A percentile compares a stretch with the other conserved stretches of the same genome.
Evolutionary conservation across 2,329 filamentous ascomycete genomes (phyloP).

Genomic region (Fusarium odoratissimum): DNA sequence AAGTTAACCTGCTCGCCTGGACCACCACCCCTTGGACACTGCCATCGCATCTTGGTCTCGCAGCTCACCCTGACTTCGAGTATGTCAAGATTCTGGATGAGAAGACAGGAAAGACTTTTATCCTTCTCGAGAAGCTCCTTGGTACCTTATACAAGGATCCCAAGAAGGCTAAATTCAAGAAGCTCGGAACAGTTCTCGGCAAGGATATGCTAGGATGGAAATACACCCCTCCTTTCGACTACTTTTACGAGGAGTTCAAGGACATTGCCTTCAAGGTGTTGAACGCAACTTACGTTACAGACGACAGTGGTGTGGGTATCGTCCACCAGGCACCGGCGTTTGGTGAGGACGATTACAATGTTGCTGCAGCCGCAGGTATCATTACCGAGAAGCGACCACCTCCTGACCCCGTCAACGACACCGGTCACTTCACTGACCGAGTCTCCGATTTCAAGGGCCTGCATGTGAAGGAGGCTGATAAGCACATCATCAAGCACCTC

Average conservation of each 20-base stretch:
- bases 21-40: constrained; percentile 91
- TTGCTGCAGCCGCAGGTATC: constrained; percentile 80
- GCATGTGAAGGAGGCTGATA: constrained; percentile 93
- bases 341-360: constrained; percentile 95
- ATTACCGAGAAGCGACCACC: constrained; percentile 81
- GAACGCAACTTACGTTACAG: constrained; percentile 87
- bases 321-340: constrained; percentile 95
- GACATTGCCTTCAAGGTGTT: constrained; percentile 84
- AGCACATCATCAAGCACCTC: constrained; percentile 89
- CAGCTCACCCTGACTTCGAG: constrained; percentile 84
- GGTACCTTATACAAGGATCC: constrained; percentile 91
- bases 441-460: constrained; percentile 85
- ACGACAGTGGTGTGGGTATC: constrained; percentile 90
- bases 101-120: constrained; percentile 83
- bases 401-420: constrained; percentile 92
- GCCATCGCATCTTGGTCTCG: constrained; percentile 82
- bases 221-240: constrained; percentile 89
- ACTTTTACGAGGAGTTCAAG: constrained; percentile 90
- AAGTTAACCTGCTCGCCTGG: constrained; percentile 84
- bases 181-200: constrained; percentile 82
- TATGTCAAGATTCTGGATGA: constrained; percentile 90
- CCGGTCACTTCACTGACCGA: constrained; percentile 80
- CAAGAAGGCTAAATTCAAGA: constrained; percentile 93
- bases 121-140: constrained; percentile 84
- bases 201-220: constrained; percentile 88